phyloP scores from a whole-genome alignment of 176 grass and related monocot species.

The Zea luxurians region DNA sequence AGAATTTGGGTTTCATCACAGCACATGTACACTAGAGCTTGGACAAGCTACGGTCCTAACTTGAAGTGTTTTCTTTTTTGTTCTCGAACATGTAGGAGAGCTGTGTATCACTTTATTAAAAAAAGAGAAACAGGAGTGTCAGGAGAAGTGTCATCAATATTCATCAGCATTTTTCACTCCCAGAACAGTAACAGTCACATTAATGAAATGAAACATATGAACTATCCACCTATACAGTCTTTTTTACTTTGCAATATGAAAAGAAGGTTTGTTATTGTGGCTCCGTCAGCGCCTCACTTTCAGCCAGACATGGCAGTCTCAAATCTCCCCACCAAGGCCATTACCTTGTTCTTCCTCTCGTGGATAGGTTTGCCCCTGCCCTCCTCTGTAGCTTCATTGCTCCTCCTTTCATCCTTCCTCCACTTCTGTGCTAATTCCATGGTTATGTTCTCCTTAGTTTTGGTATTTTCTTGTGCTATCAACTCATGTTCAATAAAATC shows the following conservation, averaged over 20 bases:
- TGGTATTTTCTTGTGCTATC: neutral
- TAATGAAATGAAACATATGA: conserved; percentile 15
- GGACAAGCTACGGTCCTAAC: neutral
- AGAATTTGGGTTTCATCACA: conserved; percentile 9
- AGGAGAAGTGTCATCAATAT: neutral
- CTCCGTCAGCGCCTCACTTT: conserved; percentile 17
- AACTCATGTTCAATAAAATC: neutral
- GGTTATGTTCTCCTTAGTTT: conserved; percentile 27
- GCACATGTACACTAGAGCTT: neutral
- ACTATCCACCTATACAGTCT: neutral
- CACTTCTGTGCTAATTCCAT: conserved; percentile 4
- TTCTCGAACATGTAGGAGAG: neutral
- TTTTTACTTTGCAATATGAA: neutral
- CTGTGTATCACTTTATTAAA: neutral
- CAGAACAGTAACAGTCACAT: neutral
- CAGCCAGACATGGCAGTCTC: conserved; percentile 53
- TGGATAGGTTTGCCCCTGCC: conserved; percentile 38
- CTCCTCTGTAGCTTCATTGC: conserved; percentile 52
- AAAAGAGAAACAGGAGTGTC: neutral
- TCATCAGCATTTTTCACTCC: conserved; percentile 4
- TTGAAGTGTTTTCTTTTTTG: neutral
- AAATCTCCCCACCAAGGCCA: conserved; percentile 64
- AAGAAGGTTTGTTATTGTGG: neutral
- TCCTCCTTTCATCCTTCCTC: conserved; percentile 38
- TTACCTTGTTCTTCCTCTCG: conserved; percentile 59